Evolutionary conservation across 2,329 filamentous ascomycete genomes (phyloP), one percentile per base, ranked within the genome.

Genomic region (Calonectria montana): DNA sequence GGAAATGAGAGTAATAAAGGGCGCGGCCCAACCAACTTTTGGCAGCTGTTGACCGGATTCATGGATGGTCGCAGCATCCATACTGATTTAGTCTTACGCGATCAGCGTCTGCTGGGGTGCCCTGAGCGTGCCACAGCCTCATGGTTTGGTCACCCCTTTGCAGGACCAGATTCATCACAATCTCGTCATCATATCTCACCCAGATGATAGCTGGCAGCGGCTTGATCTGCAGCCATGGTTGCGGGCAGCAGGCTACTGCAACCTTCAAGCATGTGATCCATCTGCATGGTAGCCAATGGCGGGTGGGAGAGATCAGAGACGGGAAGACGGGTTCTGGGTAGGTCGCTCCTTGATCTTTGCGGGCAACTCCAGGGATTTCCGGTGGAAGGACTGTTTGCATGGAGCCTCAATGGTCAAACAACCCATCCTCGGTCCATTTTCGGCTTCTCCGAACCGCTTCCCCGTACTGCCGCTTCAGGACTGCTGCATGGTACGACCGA

Each of bases 401-500:
- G 62, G 41, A 63, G 48, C 57, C 72, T 48, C 57, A 71, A 57
- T 63, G 43, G 39, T 67, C 53, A 43, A 61, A 47, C 31, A 57
- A 43, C 27, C 18, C 39, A 59, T 69, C 57, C 63, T 72, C 70
- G 67, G 75, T 70, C 71, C 35, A 66, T 72, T 65, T 72, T 75
- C 74, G 77, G 77, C 72, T 72, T 70, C 48, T 55, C 43, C 43
- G 59, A 67, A 27, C 64, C 53, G 61, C 72, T 69, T 75, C 72
- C 72, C 50, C 69, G 50, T 67, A 72, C 75, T 78, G 48, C 74
- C 69, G 27, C 68, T 76, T 77, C 72, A 67, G 75, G 76, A 57
- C 45, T 69, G 62, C 68, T 76, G 77, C 77, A 79, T 78, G 76
- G 71, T 73, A 77, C 71, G 77, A 77, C 72, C 65, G 53, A 73